Percentiles rank a stretch among this genome's conserved stretches.
Evolutionary conservation across 2,329 filamentous ascomycete genomes (phyloP).

Genomic region (Fusarium pseudograminearum): DNA sequence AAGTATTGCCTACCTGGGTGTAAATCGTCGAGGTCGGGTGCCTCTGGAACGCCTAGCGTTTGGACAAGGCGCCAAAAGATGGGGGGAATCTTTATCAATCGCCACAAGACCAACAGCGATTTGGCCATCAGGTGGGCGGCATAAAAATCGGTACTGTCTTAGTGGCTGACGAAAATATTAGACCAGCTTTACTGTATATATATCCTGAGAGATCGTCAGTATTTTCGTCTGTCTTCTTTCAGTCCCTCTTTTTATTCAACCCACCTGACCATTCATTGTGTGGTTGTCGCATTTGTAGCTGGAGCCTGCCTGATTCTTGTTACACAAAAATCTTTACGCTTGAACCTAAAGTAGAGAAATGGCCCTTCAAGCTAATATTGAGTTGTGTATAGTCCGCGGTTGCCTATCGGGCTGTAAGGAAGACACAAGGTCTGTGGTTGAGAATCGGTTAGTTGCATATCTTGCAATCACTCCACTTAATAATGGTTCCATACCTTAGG

Average conservation of each 20-base stretch:
- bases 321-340: too few species aligned
- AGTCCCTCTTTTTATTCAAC: too few species aligned
- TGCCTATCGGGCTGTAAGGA: neutral
- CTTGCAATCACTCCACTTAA: slow-evolving; percentile 22
- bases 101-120: slow-evolving; percentile 21
- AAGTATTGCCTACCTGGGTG: slow-evolving; percentile 21
- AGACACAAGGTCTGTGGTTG: neutral
- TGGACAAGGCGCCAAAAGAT: slow-evolving; percentile 30
- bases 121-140: too few species aligned
- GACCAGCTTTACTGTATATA: too few species aligned
- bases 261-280: too few species aligned
- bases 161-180: too few species aligned
- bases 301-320: too few species aligned
- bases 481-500: neutral
- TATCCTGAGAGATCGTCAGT: too few species aligned
- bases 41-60: slow-evolving; percentile 39
- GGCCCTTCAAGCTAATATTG: neutral
- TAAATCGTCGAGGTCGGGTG: slow-evolving; percentile 25
- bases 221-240: too few species aligned
- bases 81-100: slow-evolving; percentile 43
- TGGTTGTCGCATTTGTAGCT: too few species aligned
- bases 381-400: neutral
- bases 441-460: slow-evolving; percentile 46
- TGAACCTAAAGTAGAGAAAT: too few species aligned
- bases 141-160: too few species aligned